Evolutionary conservation across 306 rosid species (phyloP).

Genomic region (Cicer bijugum): DNA sequence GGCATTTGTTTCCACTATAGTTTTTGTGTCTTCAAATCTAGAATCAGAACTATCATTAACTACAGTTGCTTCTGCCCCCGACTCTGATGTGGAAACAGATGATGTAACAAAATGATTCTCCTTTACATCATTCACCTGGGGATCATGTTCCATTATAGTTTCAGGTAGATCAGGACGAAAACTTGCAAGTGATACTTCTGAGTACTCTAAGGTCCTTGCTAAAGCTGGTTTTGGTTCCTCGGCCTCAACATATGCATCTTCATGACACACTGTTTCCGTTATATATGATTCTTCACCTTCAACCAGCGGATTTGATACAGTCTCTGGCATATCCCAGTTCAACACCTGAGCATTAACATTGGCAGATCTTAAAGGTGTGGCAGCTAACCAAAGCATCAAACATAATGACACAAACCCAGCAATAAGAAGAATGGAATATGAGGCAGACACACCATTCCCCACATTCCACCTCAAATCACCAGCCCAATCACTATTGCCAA

Average conservation of each 20-base stretch:
- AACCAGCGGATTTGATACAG: conserved; percentile 39
- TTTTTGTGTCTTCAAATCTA: conserved; percentile 44
- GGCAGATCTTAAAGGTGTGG: conserved; percentile 86
- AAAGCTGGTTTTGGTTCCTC: conserved; percentile 50
- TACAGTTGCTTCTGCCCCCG: conserved; percentile 51
- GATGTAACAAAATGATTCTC: conserved; percentile 52
- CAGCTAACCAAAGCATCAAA: conserved; percentile 83
- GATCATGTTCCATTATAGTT: conserved; percentile 60
- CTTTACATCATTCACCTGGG: conserved; percentile 47
- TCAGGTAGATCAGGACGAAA: conserved; percentile 59
- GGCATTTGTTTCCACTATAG: conserved; percentile 45
- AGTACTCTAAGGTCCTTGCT: conserved; percentile 48
- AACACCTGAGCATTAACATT: conserved; percentile 59
- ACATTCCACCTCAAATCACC: conserved; percentile 70
- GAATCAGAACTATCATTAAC: conserved; percentile 54
- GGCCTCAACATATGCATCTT: conserved; percentile 49
- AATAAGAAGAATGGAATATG: conserved; percentile 60
- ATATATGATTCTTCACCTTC: conserved; percentile 47
- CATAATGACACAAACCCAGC: conserved; percentile 64
- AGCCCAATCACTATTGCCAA: conserved; percentile 91
- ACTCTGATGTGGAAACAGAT: conserved; percentile 49
- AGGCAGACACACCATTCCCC: conserved; percentile 63
- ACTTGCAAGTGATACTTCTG: conserved; percentile 52
- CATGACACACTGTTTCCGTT: conserved; percentile 52
- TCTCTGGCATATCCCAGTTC: conserved; percentile 57